Conservation (phyloP, 2,329 filamentous ascomycete species). For the Ilyonectria robusta region DNA sequence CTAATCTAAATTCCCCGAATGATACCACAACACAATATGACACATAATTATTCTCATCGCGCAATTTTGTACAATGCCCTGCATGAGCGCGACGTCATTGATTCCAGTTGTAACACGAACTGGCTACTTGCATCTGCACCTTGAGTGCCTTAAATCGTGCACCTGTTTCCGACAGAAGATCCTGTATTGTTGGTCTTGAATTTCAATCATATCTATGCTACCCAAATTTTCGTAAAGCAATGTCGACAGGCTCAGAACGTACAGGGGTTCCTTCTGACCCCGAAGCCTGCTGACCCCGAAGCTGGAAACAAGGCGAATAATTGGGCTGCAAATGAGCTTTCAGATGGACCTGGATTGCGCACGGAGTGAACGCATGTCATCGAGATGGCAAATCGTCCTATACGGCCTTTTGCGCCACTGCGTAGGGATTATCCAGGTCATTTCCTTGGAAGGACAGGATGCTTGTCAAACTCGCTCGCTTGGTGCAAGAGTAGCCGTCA, state of each 20-base stretch:
- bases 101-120: neutral
- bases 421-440: neutral
- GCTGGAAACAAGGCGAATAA: too few species aligned
- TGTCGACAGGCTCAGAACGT: too few species aligned
- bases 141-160: too few species aligned
- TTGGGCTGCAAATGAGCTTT: too few species aligned
- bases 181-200: too few species aligned
- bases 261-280: too few species aligned
- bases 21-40: conserved; percentile 4
- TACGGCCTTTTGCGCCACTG: neutral
- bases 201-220: too few species aligned
- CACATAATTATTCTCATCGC: neutral
- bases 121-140: neutral
- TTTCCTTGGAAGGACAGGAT: neutral
- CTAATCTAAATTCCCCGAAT: neutral
- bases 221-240: too few species aligned
- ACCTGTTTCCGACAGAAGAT: neutral
- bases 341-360: neutral
- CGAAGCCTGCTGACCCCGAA: too few species aligned
- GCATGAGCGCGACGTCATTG: neutral
- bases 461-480: neutral
- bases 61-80: neutral
- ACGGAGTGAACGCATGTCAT: conserved; percentile 9
- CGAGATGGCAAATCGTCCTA: neutral
- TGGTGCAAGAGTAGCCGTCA: conserved; percentile 34